Base-by-base conservation (phyloP, 2,329 filamentous ascomycete genomes). In the Rhexocercosporidium sp. region DNA sequence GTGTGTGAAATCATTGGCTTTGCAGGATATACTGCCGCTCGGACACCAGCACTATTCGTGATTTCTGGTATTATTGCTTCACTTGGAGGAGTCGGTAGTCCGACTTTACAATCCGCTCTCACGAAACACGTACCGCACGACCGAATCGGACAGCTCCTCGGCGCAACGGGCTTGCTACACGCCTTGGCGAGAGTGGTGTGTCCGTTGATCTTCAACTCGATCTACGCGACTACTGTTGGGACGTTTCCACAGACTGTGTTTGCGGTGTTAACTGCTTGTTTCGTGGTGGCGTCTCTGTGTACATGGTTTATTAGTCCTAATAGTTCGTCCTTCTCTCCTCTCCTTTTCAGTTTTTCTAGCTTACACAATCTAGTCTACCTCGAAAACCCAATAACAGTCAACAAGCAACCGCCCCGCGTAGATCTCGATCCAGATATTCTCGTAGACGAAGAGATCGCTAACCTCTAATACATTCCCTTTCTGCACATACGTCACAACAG, bases 101-200 rank as follows among this genome's bases (percentile, higher is more conserved):
- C 96, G 1, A 96, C 92, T 0, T 84, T 97, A 59, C 93, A 97
- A 75, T 90, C 92, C 1, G 87, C 91, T 0, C 82, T 97, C 60
- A 97, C 94, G 22, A 98, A 97, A 77, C 96, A 98, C 78, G 90
- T 98, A 0, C 93, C 94, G 0, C 84, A 89, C 0, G 92, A 96
- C 70, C 87, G 87, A 56, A 90, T 96, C 0, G 96, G 96, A 0
- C 90, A 96, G 77, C 82, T 98, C n/a, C 85, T 99, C 0, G 96
- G 96, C 25, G 94, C 94, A 1, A 91, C 90, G 18, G 96, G 95
- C 0, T 82, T 98, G 69, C 80, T 98, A 66, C 95, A 98, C 79
- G 92, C 93, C 0, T 80, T 97, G 41, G 88, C 92, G 3, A 85
- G 94, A 69, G 88, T 98, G 1, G 77, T 97, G 14, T 90, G 91